Evolutionary conservation across 306 rosid genomes (phyloP).

Genomic region (Castanopsis chinensis): DNA sequence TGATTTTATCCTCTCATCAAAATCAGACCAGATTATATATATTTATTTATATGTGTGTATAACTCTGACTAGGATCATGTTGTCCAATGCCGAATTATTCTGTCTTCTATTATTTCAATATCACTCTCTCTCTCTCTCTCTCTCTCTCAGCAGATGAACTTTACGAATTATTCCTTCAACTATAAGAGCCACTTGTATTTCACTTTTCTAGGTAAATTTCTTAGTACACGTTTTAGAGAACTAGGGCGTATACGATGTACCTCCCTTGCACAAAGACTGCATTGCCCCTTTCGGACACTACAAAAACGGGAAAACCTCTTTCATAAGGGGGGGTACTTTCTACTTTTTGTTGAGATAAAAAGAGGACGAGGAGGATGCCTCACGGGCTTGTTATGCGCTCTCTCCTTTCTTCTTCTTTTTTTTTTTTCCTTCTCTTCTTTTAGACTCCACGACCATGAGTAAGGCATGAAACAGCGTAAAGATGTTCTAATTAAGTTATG

Average conservation of each 20-base stretch:
- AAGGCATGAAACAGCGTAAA: no score
- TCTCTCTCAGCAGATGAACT: background rate
- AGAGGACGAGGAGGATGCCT: no score
- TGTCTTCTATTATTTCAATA: background rate
- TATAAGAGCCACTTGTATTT: conserved; percentile 18
- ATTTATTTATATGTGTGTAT: background rate
- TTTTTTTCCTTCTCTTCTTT: no score
- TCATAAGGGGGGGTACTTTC: background rate
- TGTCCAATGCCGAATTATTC: conserved; percentile 18
- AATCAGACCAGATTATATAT: background rate
- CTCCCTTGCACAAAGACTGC: background rate
- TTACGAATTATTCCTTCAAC: conserved; percentile 3
- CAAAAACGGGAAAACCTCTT: background rate
- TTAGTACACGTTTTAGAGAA: conserved; percentile 19
- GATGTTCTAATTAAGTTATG: no score
- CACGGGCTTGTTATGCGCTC: no score
- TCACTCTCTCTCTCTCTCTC: background rate
- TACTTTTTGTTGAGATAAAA: background rate
- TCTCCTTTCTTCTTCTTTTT: no score
- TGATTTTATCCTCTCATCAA: conserved; percentile 20
- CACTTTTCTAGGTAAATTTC: conserved; percentile 20
- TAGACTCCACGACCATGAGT: no score
- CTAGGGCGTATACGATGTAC: background rate
- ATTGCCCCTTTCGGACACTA: background rate
- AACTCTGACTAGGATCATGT: conserved; percentile 10